phyloP scores from a whole-genome alignment of 2,329 filamentous ascomycete genomes.

The Arthroderma uncinatum region DNA sequence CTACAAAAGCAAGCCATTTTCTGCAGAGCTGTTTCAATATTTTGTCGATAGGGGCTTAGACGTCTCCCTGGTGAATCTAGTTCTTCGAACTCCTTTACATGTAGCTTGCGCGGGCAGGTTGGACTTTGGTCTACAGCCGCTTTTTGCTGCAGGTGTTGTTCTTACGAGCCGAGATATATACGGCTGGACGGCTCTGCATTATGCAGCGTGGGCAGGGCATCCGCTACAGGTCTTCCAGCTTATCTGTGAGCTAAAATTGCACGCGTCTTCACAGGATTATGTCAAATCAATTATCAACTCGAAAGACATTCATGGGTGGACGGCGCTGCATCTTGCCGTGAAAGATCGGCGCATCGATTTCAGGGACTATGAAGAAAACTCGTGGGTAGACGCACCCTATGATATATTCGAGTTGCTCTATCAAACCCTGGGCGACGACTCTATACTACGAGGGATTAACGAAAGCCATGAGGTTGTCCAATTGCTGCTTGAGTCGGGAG shows the following conservation, averaged over 20 bases:
- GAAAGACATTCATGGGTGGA: slow-evolving; percentile 2
- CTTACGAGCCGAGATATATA: background rate
- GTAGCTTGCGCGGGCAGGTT: background rate
- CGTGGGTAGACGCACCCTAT: too few species aligned
- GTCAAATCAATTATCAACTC: background rate
- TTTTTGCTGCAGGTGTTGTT: background rate
- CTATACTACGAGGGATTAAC: too few species aligned
- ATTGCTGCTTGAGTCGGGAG: slow-evolving; percentile 1
- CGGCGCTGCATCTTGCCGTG: slow-evolving; percentile 1
- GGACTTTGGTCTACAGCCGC: background rate
- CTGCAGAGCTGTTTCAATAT: background rate
- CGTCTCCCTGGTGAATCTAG: background rate
- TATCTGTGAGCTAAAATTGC: background rate
- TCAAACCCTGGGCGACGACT: too few species aligned
- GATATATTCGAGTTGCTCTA: too few species aligned
- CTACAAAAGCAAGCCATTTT: background rate
- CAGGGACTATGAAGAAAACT: too few species aligned
- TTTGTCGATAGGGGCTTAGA: background rate
- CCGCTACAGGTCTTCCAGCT: background rate
- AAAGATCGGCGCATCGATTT: background rate
- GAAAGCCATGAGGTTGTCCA: background rate
- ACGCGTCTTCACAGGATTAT: too few species aligned
- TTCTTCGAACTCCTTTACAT: background rate
- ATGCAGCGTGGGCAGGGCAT: background rate
- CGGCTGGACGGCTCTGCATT: background rate